These are phyloP conservation scores for Phaeotremella skinneri DNA, from an alignment of 768 basidiomycete genomes.

Conservation along the genomic window DNA sequence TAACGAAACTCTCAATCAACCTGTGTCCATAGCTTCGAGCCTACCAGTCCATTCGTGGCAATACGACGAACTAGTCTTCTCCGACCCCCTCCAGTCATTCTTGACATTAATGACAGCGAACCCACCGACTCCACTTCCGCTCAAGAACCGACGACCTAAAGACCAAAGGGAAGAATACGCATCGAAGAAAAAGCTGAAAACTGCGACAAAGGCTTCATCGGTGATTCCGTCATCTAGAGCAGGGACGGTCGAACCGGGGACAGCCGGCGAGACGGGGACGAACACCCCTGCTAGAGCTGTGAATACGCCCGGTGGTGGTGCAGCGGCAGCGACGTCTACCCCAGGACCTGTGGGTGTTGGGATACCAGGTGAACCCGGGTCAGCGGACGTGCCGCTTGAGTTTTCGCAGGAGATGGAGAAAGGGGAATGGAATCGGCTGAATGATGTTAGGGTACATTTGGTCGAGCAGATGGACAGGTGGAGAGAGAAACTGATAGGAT, in stretches of 20 bases:
- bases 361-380: slow-evolving; percentile 49
- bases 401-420: slow-evolving; percentile 81
- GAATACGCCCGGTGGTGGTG: not conserved
- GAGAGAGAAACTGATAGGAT: slow-evolving; percentile 65
- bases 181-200: slow-evolving; percentile 14
- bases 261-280: too few relatives aligned
- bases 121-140: slow-evolving; percentile 75
- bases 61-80: slow-evolving; percentile 96
- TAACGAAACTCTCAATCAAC: slow-evolving; percentile 1
- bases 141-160: slow-evolving; percentile 31
- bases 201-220: slow-evolving; percentile 38
- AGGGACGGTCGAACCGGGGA: slow-evolving; percentile 55
- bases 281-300: slow-evolving; percentile 9
- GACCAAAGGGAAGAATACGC: slow-evolving; percentile 38
- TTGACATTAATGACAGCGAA: slow-evolving; percentile 74
- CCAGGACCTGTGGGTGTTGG: slow-evolving; percentile 2
- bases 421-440: slow-evolving; percentile 76
- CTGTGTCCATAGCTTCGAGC: slow-evolving; percentile 26
- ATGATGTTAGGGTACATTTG: slow-evolving; percentile 69
- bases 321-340: not conserved
- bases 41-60: slow-evolving; percentile 86
- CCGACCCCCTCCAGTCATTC: slow-evolving; percentile 85
- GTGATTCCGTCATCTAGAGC: slow-evolving; percentile 62
- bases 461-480: slow-evolving; percentile 74
- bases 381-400: slow-evolving; percentile 67